Evolutionary conservation across 345 rosid species (phyloP).

Genomic region (Stellera chamaejasme): DNA sequence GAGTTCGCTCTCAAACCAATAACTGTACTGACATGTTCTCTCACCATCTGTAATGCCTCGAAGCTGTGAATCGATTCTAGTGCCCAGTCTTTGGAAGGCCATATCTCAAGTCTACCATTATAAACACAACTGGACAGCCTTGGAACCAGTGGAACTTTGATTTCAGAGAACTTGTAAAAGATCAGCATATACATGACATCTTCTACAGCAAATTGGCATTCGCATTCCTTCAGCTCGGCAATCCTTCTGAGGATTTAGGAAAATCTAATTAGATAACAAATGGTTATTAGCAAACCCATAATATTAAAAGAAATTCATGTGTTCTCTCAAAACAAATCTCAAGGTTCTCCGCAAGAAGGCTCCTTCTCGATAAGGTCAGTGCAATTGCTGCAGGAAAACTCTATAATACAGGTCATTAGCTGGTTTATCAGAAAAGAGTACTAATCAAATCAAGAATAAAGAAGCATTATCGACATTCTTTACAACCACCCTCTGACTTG

Average conservation of each 20-base stretch:
- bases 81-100: constrained; percentile 91
- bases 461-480: no score
- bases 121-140: constrained; percentile 77
- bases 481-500: no score
- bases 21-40: constrained; percentile 60
- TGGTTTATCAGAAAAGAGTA: no score
- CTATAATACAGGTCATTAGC: no score
- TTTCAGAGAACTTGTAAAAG: constrained; percentile 75
- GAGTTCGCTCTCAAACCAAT: constrained; percentile 69
- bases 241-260: constrained; percentile 54
- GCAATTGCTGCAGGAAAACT: not conserved
- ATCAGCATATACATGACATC: constrained; percentile 87
- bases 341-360: not conserved
- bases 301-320: constrained; percentile 2
- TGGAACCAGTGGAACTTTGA: constrained; percentile 77
- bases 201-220: constrained; percentile 61
- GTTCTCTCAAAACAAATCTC: not conserved
- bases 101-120: constrained; percentile 80
- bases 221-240: constrained; percentile 55
- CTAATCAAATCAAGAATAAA: no score
- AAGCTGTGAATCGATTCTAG: constrained; percentile 68
- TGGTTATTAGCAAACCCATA: not conserved
- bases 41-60: constrained; percentile 66
- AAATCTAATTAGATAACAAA: constrained; percentile 11
- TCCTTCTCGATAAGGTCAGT: constrained; percentile 6